Evolutionary conservation across 768 basidiomycete species (phyloP), one percentile per base, ranked within the genome.

Genomic region (Tricholoma saponaceum): DNA sequence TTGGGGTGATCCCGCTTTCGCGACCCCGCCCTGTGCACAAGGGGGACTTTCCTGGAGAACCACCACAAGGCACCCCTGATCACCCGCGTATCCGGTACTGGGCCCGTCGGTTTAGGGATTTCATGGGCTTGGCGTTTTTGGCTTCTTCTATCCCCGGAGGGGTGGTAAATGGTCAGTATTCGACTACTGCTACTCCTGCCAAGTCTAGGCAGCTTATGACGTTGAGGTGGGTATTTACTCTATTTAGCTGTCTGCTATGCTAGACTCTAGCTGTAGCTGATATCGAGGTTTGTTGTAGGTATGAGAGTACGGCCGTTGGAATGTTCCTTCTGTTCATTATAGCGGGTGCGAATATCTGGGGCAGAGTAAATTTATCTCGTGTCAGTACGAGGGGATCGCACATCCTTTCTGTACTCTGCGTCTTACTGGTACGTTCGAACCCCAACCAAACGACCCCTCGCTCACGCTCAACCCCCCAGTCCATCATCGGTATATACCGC

Each of bases 401-500:
- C 5, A 49, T 70, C 22, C 35, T 71, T 8, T 22, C 61, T 14
- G n/a, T 65, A 7, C 57, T 74, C 49, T 61, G 66, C 32, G 50
- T 58, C 8, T 64, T 74, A n/a, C 62, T 71, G 53, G 78, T 77
- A 53, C 63, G 75, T 64, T 32, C 22, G n/a, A n/a, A 4, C 12
- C 44, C 23, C 22, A 25, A 47, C 13, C n/a, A 5, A 22, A 23
- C 22, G 18, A 2, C 18, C 44, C 12, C 14, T 12, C 13, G 13
- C 23, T 47, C 22, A 47, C 13, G 13, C n/a, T 4, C 23, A 6
- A 1, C 44, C 4, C 12, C n/a, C 2, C 35, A 76, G 75, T 56
- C 62, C 33, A 63, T 70, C 22, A 66, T 76, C 44, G 67, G 71
- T 0, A 63, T 75, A 16, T 80, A 79, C 64, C 76, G 78, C 14